Conservation (phyloP, 2,329 filamentous ascomycete species). For the Elsinoe fawcettii region DNA sequence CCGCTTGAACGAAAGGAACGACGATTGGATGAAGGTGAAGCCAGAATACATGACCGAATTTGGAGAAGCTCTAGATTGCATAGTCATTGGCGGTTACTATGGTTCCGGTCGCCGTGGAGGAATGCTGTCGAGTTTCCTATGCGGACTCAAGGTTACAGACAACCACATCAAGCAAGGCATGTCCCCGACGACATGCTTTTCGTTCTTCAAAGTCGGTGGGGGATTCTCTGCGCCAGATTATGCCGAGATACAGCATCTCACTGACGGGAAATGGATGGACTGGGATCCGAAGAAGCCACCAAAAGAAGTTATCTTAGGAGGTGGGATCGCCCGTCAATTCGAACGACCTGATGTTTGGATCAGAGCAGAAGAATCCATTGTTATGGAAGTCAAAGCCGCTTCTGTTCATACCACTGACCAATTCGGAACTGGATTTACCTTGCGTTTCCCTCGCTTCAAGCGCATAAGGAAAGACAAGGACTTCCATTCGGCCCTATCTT, state of each 20-base stretch:
- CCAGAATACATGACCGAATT: conserved; percentile 98
- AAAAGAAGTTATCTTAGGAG: conserved; percentile 69
- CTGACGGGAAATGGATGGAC: conserved; percentile 82
- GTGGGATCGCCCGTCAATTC: conserved; percentile 63
- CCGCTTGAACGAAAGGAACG: conserved; percentile 77
- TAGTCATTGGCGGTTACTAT: conserved; percentile 88
- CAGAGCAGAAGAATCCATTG: conserved; percentile 75
- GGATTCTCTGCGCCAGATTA: conserved; percentile 84
- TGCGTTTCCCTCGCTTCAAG: conserved; percentile 89
- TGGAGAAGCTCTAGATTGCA: conserved; percentile 82
- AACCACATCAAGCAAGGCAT: conserved; percentile 50
- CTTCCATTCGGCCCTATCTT: conserved; percentile 72
- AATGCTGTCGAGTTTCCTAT: conserved; percentile 77
- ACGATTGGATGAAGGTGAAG: conserved; percentile 98
- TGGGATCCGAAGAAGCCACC: conserved; percentile 77
- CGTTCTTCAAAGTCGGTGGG: conserved; percentile 98
- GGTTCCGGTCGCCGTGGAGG: conserved; percentile 81
- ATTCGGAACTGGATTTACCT: conserved; percentile 67
- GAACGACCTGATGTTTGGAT: conserved; percentile 93
- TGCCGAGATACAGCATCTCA: conserved; percentile 69
- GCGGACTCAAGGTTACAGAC: conserved; percentile 70
- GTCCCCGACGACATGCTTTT: conserved; percentile 64
- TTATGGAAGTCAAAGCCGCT: conserved; percentile 82
- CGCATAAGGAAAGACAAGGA: conserved; percentile 70
- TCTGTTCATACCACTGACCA: conserved; percentile 66